phyloP scores from a whole-genome alignment of 345 rosid species.

The Acer negundo region DNA sequence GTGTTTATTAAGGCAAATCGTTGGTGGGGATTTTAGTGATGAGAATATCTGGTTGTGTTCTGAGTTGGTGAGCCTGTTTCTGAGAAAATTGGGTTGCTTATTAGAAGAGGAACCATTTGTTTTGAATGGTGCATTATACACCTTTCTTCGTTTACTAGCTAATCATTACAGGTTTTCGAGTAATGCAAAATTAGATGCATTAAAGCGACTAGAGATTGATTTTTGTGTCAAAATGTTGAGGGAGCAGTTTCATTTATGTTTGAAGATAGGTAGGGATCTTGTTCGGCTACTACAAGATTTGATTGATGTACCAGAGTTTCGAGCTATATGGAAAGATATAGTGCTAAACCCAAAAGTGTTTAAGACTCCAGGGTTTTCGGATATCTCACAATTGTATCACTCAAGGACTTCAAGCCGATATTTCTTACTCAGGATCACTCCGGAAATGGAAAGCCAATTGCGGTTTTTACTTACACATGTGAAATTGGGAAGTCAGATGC shows the following conservation, averaged over 20 bases:
- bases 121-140: slow-evolving; percentile 63
- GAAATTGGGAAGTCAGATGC: slow-evolving; percentile 70
- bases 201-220: slow-evolving; percentile 60
- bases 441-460: slow-evolving; percentile 72
- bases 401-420: slow-evolving; percentile 68
- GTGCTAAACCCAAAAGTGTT: slow-evolving; percentile 45
- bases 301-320: slow-evolving; percentile 67
- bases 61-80: slow-evolving; percentile 55
- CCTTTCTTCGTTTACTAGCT: slow-evolving; percentile 62
- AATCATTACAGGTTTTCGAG: slow-evolving; percentile 62
- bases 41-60: slow-evolving; percentile 77
- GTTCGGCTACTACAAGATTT: slow-evolving; percentile 71
- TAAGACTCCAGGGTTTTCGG: slow-evolving; percentile 40
- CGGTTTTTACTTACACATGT: slow-evolving; percentile 74
- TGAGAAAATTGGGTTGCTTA: slow-evolving; percentile 54
- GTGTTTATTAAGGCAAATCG: slow-evolving; percentile 58
- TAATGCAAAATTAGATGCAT: slow-evolving; percentile 35
- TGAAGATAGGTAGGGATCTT: slow-evolving; percentile 79
- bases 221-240: slow-evolving; percentile 81
- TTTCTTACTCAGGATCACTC: slow-evolving; percentile 62
- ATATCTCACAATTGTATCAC: slow-evolving; percentile 49
- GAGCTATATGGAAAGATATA: slow-evolving; percentile 65
- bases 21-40: slow-evolving; percentile 70
- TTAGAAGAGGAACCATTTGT: slow-evolving; percentile 57
- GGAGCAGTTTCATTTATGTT: slow-evolving; percentile 56